Evolutionary conservation across 2,329 filamentous ascomycete genomes (phyloP), one percentile per base, ranked within the genome.

Genomic region (Beauveria australis): DNA sequence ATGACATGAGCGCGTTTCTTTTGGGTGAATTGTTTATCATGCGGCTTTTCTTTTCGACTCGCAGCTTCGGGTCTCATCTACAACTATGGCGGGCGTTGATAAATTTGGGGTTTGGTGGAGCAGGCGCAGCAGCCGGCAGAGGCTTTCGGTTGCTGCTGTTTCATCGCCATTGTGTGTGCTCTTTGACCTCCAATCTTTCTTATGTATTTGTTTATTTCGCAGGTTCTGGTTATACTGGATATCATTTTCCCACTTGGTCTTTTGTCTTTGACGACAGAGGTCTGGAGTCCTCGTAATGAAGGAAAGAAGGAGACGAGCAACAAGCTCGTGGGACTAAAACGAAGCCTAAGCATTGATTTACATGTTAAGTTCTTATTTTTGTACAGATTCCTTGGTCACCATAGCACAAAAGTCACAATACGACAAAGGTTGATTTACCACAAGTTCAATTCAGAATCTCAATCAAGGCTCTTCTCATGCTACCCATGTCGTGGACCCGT

Each of bases 41-140:
- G 19, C 3, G 30, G 24, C 12, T 43, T 49, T n/a, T 30, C 2
- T 1, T 28, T n/a, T n/a, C 30, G 41, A 40, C 9, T 8, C 12
- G 3, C 10, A 19, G 24, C 46, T 19, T 10, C 9, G 22, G 48
- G 40, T 28, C 26, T 44, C 37, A 46, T 33, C 19, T 46, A 49
- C 33, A 49, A 49, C 14, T 46, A 59, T 26, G 56, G 48, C 56
- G 14, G 56, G 56, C 56, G 56, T 59, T 59, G 26, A 53, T 51
- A 40, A 26, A 46, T 59, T 44, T 53, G 37, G 48, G 37, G 10
- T 52, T 37, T 22, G 28, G 28, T 16, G 9, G 30, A 24, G 8
- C 24, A 5, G 30, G 30, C 12, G 30, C 5, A 33, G 33, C 33
- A 37, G 33, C 33, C 19, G 28, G 43, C 43, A 18, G 22, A 37